Percentiles rank a stretch among this genome's conserved stretches.
Conservation (phyloP, 2,329 filamentous ascomycete genomes). For the Geosmithia flava region DNA sequence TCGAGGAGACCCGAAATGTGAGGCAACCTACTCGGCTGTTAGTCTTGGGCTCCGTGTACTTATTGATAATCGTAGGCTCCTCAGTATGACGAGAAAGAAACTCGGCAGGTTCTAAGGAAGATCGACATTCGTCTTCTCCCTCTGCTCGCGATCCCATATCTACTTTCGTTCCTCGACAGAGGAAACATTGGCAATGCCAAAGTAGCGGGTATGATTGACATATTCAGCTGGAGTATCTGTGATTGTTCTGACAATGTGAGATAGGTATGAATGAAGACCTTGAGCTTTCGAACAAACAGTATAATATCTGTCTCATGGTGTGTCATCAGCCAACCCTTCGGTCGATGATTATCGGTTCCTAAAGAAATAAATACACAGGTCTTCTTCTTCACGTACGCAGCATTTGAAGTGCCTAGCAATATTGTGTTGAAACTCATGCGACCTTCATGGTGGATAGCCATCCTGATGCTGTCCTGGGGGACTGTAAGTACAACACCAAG, state of each 20-base stretch:
- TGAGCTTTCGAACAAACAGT: constrained; percentile 23
- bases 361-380: constrained; percentile 18
- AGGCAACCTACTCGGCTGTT: no score
- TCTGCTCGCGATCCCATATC: constrained; percentile 29
- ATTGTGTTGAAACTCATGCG: constrained; percentile 12
- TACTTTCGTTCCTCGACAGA: constrained; percentile 41
- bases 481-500: no score
- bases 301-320: constrained; percentile 21
- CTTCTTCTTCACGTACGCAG: constrained; percentile 51
- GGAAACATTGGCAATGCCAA: neutral
- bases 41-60: no score
- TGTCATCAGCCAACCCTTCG: constrained; percentile 10
- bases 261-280: constrained; percentile 29
- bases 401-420: constrained; percentile 19
- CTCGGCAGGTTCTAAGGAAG: constrained; percentile 34
- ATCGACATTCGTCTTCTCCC: constrained; percentile 49
- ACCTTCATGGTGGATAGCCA: constrained; percentile 4
- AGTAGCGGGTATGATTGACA: no score
- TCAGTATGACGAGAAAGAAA: neutral
- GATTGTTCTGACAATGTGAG: constrained; percentile 29
- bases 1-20: no score
- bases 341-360: no score
- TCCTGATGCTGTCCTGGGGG: constrained; percentile 4
- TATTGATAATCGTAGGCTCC: no score
- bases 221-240: constrained; percentile 18